A percentile compares a stretch with the other conserved stretches of the same genome.
Evolutionary conservation across 495 filamentous ascomycete species (phyloP).

Genomic region (Hypoxylon lienhwacheense): DNA sequence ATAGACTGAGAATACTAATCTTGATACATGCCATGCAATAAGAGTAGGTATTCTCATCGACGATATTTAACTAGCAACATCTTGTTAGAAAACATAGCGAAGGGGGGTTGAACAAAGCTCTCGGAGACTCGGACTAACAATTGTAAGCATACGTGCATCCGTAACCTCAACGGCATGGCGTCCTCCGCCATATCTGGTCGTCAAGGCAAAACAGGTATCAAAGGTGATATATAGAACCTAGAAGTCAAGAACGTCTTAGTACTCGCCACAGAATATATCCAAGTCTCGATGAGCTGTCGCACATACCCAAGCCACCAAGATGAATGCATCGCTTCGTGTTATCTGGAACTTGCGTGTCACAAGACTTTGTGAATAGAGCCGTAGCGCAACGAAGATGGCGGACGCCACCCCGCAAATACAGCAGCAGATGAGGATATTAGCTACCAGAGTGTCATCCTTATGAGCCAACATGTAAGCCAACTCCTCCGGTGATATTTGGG

Average conservation of each 20-base stretch:
- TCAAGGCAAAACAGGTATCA: background rate
- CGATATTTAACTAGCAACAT: constrained; percentile 8
- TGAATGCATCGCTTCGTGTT: constrained; percentile 17
- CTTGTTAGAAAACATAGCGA: background rate
- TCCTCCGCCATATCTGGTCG: constrained; percentile 14
- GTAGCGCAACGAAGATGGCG: background rate
- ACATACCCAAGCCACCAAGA: constrained; percentile 17
- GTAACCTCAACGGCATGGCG: constrained; percentile 9
- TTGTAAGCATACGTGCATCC: constrained; percentile 6
- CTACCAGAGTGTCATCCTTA: constrained; percentile 2
- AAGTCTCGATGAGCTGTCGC: background rate
- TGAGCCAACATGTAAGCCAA: background rate
- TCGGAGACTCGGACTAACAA: background rate
- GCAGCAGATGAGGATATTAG: constrained; percentile 9
- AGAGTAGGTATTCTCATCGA: constrained; percentile 8
- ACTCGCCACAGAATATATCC: background rate
- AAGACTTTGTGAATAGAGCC: background rate
- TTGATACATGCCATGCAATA: constrained; percentile 15
- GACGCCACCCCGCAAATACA: constrained; percentile 5
- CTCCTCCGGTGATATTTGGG: background rate
- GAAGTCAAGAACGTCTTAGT: background rate
- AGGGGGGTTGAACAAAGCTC: background rate
- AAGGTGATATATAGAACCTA: background rate
- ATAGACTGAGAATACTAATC: constrained; percentile 17
- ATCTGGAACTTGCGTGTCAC: background rate